Base-by-base conservation (phyloP, 805 yeast genomes). In the Candida pseudoglaebosa region DNA sequence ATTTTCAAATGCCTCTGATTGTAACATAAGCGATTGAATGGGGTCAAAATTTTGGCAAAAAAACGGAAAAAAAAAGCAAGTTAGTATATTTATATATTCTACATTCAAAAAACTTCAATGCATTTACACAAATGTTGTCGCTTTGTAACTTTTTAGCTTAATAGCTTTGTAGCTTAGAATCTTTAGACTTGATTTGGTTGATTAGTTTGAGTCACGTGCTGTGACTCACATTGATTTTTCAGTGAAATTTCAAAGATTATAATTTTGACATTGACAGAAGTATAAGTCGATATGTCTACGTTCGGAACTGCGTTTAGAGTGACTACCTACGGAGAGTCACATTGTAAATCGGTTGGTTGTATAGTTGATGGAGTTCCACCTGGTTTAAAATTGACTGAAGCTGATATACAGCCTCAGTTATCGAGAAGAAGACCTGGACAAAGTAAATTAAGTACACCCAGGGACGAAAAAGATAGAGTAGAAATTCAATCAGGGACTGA, bases 281-380 rank as follows among this genome's bases (percentile, higher is more conserved):
- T n/a, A 19, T 19, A n/a, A n/a, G n/a, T n/a, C n/a, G n/a, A 5
- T 3, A 69, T 69, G 74, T 69, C 74, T 34, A 41, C 67, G 15
- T 69, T 67, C 46, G 74, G 74, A 33, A 58, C 54, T 17, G 44
- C 65, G 38, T 69, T 68, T 52, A 60, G 62, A 41, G 98, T 91
- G 49, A 91, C 98, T 46, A 91, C 99, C 21, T 91, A 89, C 71
- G 99, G 99, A 49, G 99, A 93, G 62, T 88, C 96, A 6, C 99
- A 93, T 70, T 93, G 99, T 70, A 84, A 80, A 54, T 86, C 96
- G 7, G 99, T 93, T 30, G 99, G 99, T 22, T 93, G 98, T 67
- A 93, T 93, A 45, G 96, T 93, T 28, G 99, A 93, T 52, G 99
- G 99, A 42, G 93, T 89, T 30, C 99, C 99, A 21, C 97, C 99